Percentiles rank a stretch among this genome's conserved stretches.
phyloP scores from a whole-genome alignment of 208 protist genomes.

The Entamoeba nuttalli region DNA sequence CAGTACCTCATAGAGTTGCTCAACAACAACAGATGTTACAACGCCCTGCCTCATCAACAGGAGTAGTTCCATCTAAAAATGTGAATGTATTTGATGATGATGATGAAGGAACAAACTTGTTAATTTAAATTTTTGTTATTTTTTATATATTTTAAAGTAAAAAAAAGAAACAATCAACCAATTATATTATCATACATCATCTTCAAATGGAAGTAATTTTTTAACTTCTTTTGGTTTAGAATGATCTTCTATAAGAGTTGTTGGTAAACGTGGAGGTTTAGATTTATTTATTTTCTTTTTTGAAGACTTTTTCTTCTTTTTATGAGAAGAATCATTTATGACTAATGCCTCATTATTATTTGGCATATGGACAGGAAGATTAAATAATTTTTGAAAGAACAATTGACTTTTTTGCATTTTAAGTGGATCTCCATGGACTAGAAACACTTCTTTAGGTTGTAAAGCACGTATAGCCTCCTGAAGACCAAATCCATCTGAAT shows the following conservation, averaged over 20 bases:
- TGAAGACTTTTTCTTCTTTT: too few relatives aligned
- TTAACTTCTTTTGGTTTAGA: too few relatives aligned
- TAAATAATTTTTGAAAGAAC: background rate
- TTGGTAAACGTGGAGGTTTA: too few relatives aligned
- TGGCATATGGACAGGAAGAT: background rate
- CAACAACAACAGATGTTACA: background rate
- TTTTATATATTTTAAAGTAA: background rate
- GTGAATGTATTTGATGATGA: background rate
- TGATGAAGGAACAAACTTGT: background rate
- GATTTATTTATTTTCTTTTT: too few relatives aligned
- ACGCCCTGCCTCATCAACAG: background rate
- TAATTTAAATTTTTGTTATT: background rate
- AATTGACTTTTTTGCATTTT: background rate
- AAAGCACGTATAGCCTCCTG: background rate
- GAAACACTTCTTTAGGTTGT: background rate
- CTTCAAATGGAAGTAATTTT: too few relatives aligned
- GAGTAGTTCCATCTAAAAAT: background rate
- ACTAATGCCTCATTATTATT: background rate
- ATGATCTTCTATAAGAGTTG: too few relatives aligned
- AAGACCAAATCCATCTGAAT: background rate
- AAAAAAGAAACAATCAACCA: too few relatives aligned
- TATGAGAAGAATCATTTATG: background rate
- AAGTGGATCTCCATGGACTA: background rate
- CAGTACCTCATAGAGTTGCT: background rate
- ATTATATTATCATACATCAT: too few relatives aligned